phyloP scores from a whole-genome alignment of 1,284 basidiomycete genomes.

The Cryptococcus depauperatus region DNA sequence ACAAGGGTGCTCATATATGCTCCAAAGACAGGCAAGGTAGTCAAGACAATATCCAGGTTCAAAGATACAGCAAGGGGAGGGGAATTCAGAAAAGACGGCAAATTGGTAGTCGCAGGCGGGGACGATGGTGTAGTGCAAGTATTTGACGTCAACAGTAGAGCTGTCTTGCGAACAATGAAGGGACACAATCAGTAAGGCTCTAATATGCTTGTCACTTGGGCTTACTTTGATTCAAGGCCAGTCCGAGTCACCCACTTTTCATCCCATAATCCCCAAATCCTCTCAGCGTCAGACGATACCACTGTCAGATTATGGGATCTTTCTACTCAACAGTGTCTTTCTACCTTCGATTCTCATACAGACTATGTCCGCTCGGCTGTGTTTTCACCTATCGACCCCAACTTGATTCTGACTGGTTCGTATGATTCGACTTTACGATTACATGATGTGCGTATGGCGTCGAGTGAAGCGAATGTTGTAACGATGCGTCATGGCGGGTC shows the following conservation, averaged over 20 bases:
- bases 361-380: slow-evolving; percentile 94
- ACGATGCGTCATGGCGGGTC: slow-evolving; percentile 59
- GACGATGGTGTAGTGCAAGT: slow-evolving; percentile 93
- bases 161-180: slow-evolving; percentile 84
- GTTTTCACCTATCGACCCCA: slow-evolving; percentile 72
- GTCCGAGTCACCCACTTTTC: slow-evolving; percentile 95
- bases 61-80: slow-evolving; percentile 90
- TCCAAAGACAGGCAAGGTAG: slow-evolving; percentile 86
- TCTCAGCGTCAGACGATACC: slow-evolving; percentile 94
- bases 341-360: slow-evolving; percentile 73
- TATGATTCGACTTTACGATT: slow-evolving; percentile 89
- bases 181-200: slow-evolving; percentile 69
- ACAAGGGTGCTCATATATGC: slow-evolving; percentile 94
- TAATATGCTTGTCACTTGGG: no score
- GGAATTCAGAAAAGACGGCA: slow-evolving; percentile 82
- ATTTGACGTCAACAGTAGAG: slow-evolving; percentile 90
- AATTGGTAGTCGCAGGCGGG: slow-evolving; percentile 88
- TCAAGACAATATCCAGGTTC: slow-evolving; percentile 93
- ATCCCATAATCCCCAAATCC: slow-evolving; percentile 66
- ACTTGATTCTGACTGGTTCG: slow-evolving; percentile 81
- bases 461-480: slow-evolving; percentile 52
- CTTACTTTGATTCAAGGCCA: slow-evolving; percentile 48
- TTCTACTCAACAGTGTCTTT: slow-evolving; percentile 72
- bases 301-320: slow-evolving; percentile 94
- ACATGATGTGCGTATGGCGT: slow-evolving; percentile 64